Evolutionary conservation across 208 protist genomes (phyloP), one percentile per base, ranked within the genome.

Genomic region (Herpetomonas tarakana): DNA sequence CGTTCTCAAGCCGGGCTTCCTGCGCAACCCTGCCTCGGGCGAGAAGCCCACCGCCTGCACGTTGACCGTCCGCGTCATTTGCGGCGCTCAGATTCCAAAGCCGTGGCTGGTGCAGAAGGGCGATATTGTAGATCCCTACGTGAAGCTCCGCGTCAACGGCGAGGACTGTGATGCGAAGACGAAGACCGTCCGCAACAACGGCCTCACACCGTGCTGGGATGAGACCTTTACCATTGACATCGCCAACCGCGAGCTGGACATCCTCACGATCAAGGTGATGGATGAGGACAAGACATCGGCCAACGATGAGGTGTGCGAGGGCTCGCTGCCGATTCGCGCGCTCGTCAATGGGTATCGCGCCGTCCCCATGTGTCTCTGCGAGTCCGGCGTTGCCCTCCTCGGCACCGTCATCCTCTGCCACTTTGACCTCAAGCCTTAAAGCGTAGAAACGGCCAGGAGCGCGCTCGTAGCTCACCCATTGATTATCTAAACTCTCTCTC

Each of bases 1-100:
- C 66, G 57, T 98, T 11, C 72, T 98, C 24, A 98, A 98, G 72
- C 93, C 93, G 0, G 29, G 45, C 1, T 65, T 68, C 64, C 29
- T 96, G 50, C 66, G 71, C 18, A 45, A 68, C 16, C 52, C 51
- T 11, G 22, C 16, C 39, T 6, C 16, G 38, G 26, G 49, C 70
- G 51, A 56, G 26, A 58, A 45, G 62, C 52, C 68, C 7, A 74
- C 49, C 24, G 25, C 38, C 7, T 68, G 52, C 31, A 62, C 38
- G 47, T 41, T 89, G 16, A 78, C 39, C 2, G 61, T 91, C 24
- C 57, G 68, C 24, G 61, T 93, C 51, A 38, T 93, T 22, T 87
- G 74, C 54, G 87, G 65, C n/a, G 64, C 66, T 31, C 77, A 79
- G 30, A 70, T 93, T 51, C 83, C 83, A 1, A 91, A 89, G 71